Percentiles rank a stretch among this genome's conserved stretches.
phyloP scores from a whole-genome alignment of 352 stramenopile genomes.

The Stramenopiles sp. region DNA sequence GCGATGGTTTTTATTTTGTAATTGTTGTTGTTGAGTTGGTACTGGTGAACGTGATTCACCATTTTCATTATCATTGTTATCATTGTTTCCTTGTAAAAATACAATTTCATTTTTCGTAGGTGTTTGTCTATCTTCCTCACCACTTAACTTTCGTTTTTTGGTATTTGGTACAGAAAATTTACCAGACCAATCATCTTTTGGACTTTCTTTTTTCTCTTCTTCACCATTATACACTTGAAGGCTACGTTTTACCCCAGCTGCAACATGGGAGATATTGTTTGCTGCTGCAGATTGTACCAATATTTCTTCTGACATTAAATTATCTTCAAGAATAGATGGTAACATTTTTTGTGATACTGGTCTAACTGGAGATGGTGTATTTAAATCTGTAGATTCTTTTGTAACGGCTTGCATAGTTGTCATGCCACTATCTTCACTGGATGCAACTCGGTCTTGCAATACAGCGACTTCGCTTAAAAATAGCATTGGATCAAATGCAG shows the following conservation, averaged over 20 bases:
- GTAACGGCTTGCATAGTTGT: background rate
- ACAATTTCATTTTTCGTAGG: too few relatives aligned
- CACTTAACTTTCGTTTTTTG: too few relatives aligned
- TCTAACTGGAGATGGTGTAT: background rate
- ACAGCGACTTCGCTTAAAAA: conserved; percentile 3
- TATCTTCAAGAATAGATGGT: background rate
- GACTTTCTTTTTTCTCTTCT: conserved; percentile 4
- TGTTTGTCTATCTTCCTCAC: too few relatives aligned
- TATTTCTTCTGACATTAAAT: background rate
- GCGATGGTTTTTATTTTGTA: too few relatives aligned
- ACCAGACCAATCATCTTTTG: background rate
- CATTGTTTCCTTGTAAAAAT: too few relatives aligned
- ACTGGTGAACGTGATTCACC: too few relatives aligned
- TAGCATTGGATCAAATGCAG: background rate
- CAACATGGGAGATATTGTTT: background rate
- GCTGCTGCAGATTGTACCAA: background rate
- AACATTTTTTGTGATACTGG: background rate
- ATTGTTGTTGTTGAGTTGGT: too few relatives aligned
- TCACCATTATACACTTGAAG: background rate
- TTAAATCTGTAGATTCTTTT: background rate
- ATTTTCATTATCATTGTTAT: too few relatives aligned
- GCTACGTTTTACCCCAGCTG: background rate
- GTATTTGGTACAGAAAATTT: background rate
- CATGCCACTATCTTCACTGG: background rate
- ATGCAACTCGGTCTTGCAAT: background rate